phyloP scores from a whole-genome alignment of 352 stramenopile genomes.

The Thalassiosira gravida region DNA sequence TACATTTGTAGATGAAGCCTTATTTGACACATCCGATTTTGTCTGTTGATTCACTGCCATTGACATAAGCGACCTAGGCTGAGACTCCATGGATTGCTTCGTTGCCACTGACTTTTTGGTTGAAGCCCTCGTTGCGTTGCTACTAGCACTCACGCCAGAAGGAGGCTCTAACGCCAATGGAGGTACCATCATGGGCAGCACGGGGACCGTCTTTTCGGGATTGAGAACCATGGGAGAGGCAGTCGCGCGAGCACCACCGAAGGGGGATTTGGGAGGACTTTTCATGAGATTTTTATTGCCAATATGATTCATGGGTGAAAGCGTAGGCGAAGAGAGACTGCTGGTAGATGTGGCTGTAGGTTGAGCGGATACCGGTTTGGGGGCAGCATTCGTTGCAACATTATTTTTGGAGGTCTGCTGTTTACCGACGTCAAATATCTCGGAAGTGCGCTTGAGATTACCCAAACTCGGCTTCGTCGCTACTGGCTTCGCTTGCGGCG shows the following conservation, averaged over 20 bases:
- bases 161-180: slow-evolving; percentile 11
- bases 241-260: slow-evolving; percentile 8
- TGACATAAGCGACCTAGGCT: too few relatives aligned
- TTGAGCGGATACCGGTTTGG: too few relatives aligned
- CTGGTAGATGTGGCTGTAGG: slow-evolving; percentile 3
- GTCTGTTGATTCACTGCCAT: too few relatives aligned
- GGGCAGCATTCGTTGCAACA: too few relatives aligned
- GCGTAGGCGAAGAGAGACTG: neutral
- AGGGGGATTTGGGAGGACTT: slow-evolving; percentile 17
- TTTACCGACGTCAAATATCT: too few relatives aligned
- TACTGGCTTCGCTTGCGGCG: neutral
- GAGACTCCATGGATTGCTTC: neutral
- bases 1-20: neutral
- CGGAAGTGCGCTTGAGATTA: too few relatives aligned
- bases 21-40: too few relatives aligned
- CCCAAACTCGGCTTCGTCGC: too few relatives aligned
- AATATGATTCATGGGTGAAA: neutral
- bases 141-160: too few relatives aligned
- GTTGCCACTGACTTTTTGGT: neutral
- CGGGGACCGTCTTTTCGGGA: neutral
- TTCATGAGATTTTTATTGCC: neutral
- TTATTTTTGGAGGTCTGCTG: too few relatives aligned
- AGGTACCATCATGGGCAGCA: too few relatives aligned
- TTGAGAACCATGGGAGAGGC: neutral
- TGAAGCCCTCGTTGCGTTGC: neutral